phyloP scores from a whole-genome alignment of 1,139 yeast genomes.

The Diutina siamensis region DNA sequence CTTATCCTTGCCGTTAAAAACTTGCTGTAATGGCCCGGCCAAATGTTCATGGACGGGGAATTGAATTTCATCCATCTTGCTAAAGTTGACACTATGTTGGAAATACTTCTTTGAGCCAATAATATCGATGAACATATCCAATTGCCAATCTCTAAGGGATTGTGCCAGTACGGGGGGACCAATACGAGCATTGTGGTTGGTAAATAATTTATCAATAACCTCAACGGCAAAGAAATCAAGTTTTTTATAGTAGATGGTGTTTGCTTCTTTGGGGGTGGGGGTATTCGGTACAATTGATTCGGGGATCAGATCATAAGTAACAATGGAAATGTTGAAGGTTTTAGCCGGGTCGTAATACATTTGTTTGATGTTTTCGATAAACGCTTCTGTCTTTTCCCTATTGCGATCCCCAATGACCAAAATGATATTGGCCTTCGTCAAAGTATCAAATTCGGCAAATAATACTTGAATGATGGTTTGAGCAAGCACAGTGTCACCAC shows the following conservation, averaged over 20 bases:
- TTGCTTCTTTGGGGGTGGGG: conserved; percentile 23
- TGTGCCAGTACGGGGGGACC: conserved; percentile 15
- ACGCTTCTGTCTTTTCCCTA: conserved; percentile 14
- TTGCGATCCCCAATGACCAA: conserved; percentile 22
- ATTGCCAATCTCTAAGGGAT: conserved; percentile 17
- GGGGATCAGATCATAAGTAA: conserved; percentile 25
- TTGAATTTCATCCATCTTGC: conserved; percentile 20
- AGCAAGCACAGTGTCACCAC: conserved; percentile 33
- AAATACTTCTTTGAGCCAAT: conserved; percentile 29
- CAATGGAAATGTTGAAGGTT: conserved; percentile 16
- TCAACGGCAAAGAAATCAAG: conserved; percentile 31
- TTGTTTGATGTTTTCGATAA: conserved; percentile 8
- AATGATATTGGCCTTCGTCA: conserved; percentile 19
- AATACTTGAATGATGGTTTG: conserved; percentile 25
- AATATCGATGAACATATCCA: conserved; percentile 30
- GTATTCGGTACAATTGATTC: conserved; percentile 18
- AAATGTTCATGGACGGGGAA: conserved; percentile 22
- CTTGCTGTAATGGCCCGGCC: conserved; percentile 14
- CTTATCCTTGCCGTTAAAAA: conserved; percentile 19
- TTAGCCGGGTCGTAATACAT: conserved; percentile 9
- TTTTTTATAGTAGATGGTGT: conserved; percentile 27
- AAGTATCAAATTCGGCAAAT: conserved; percentile 12
- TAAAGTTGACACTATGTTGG: conserved; percentile 21
- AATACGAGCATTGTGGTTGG: conserved; percentile 8
- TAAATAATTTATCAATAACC: conserved; percentile 24